Evolutionary conservation across 2,329 filamentous ascomycete genomes (phyloP), one percentile per base, ranked within the genome.

Genomic region (Sporothrix inflata): DNA sequence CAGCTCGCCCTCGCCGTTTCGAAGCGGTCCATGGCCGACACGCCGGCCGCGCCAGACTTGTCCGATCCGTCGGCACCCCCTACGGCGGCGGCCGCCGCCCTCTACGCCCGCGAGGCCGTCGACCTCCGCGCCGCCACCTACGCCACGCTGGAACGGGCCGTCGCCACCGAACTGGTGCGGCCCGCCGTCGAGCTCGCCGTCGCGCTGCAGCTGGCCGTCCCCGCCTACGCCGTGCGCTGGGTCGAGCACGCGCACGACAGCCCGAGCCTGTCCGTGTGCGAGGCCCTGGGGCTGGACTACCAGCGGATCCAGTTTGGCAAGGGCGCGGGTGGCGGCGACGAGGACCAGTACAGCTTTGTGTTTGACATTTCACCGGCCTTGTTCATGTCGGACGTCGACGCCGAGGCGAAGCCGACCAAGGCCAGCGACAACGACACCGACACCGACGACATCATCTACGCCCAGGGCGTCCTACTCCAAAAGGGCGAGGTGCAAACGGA

Each of bases 281-380:
- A 63, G 30, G 69, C 69, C 3, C 53, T 70, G 16, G 40, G 38
- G n/a, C 51, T 60, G 7, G 68, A 70, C 21, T 34, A 12, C 16
- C 42, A 70, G 16, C 21, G 68, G 1, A 70, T 70, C 4, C 68
- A n/a, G 8, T 24, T 61, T 27, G 5, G 45, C 21, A 47, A 34
- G 21, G 34, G 34, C 11, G 49, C 6, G 1, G 21, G 9, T 0
- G 19, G 21, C 21, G 38, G 12, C 38, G 60, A 19, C 42, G 38
- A 49, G 8, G 16, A 19, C n/a, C 14, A 45, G 21, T 60, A 70
- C 27, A 45, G 24, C 24, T 70, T 70, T 30, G 16, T 49, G 2
- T 61, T 70, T 49, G 68, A 70, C 68, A 47, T 70, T n/a, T 47
- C 38, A 11, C 68, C 68, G 27, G 68, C 49, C 1, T 40, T 70